Evolutionary conservation across 371 early-diverging fungal species (phyloP).

Genomic region (Rhizomucor pusillus): DNA sequence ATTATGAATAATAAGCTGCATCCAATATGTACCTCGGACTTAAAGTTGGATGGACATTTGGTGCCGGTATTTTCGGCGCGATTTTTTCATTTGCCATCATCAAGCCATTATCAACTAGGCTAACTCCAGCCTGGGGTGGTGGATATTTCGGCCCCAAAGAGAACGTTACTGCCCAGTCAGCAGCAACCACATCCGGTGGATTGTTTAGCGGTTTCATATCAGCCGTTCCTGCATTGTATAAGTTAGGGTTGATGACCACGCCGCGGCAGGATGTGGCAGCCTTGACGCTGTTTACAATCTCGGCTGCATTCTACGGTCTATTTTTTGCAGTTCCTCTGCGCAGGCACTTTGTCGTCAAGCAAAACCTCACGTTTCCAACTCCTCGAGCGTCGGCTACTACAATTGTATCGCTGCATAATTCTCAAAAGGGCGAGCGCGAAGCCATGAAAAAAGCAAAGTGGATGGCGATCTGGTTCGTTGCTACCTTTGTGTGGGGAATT

Average conservation of each 20-base stretch:
- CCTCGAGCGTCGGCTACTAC: slow-evolving; percentile 70
- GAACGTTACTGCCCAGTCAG: slow-evolving; percentile 66
- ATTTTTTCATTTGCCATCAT: slow-evolving; percentile 68
- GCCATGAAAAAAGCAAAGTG: slow-evolving; percentile 40
- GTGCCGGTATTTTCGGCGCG: slow-evolving; percentile 69
- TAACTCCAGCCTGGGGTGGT: slow-evolving; percentile 50
- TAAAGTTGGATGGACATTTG: slow-evolving; percentile 73
- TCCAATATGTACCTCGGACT: slow-evolving; percentile 75
- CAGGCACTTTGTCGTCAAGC: slow-evolving; percentile 66
- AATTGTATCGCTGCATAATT: slow-evolving; percentile 60
- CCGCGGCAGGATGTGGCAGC: slow-evolving; percentile 50
- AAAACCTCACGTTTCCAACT: slow-evolving; percentile 67
- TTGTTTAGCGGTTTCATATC: slow-evolving; percentile 64
- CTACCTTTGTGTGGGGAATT: slow-evolving; percentile 41
- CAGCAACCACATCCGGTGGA: slow-evolving; percentile 69
- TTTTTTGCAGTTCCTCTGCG: slow-evolving; percentile 76
- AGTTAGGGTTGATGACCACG: slow-evolving; percentile 51
- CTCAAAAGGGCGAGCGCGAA: slow-evolving; percentile 36
- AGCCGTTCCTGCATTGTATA: slow-evolving; percentile 72
- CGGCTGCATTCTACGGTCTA: slow-evolving; percentile 65
- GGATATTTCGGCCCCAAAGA: slow-evolving; percentile 69
- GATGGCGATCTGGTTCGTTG: slow-evolving; percentile 49
- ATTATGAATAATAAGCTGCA: slow-evolving; percentile 39
- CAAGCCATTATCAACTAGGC: slow-evolving; percentile 49
- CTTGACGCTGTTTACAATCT: slow-evolving; percentile 50